Evolutionary conservation across 1,139 yeast species (phyloP).

Genomic region (Blastobotrys arbuscula): DNA sequence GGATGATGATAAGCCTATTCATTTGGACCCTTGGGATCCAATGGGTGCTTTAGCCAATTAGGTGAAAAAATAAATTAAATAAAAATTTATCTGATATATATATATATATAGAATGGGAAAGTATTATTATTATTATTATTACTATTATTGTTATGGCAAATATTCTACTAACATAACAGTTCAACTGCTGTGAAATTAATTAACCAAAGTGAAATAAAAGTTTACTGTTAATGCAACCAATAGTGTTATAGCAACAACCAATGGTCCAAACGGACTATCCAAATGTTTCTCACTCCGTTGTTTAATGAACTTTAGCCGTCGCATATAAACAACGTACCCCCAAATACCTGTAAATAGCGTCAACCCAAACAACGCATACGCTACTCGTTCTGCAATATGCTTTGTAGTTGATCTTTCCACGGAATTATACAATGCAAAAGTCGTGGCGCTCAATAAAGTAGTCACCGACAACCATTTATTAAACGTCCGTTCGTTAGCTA

Average conservation of each 20-base stretch:
- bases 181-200: background rate
- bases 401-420: constrained; percentile 52
- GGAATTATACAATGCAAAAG: constrained; percentile 80
- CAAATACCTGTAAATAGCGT: constrained; percentile 80
- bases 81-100: too few relatives aligned
- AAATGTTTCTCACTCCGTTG: constrained; percentile 81
- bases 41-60: constrained; percentile 70
- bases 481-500: constrained; percentile 96
- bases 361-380: constrained; percentile 72
- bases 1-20: constrained; percentile 47
- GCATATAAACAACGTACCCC: constrained; percentile 78
- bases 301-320: constrained; percentile 65
- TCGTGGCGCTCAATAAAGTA: constrained; percentile 77
- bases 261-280: constrained; percentile 86
- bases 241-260: constrained; percentile 68
- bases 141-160: background rate
- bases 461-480: constrained; percentile 93
- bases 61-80: too few relatives aligned
- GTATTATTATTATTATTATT: too few relatives aligned
- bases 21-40: constrained; percentile 77
- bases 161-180: background rate
- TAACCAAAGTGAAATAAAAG: constrained; percentile 36
- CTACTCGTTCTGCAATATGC: constrained; percentile 44
- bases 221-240: constrained; percentile 62
- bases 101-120: too few relatives aligned